Base-by-base conservation (phyloP, 139 green algal genomes). In the Chlamydomonas incerta region DNA sequence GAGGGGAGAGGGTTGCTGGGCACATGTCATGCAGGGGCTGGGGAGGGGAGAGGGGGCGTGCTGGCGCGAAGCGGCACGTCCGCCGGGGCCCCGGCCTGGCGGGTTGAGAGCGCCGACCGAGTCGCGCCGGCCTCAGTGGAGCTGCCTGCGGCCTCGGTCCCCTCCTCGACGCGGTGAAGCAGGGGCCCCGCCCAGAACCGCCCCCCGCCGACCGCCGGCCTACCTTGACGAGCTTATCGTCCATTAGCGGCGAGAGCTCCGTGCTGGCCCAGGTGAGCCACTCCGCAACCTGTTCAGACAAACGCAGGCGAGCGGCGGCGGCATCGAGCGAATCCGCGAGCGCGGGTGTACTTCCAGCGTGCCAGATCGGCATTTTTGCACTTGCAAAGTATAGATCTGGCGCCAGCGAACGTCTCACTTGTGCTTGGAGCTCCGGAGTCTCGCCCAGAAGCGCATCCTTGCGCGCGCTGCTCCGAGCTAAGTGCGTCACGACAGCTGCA, bases 161-260 rank as follows among this genome's bases (percentile, higher is more conserved):
- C n/a, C n/a, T n/a, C n/a, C n/a, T n/a, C n/a, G n/a, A n/a, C n/a
- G n/a, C n/a, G n/a, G n/a, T n/a, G n/a, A n/a, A n/a, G n/a, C n/a
- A n/a, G n/a, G n/a, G n/a, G n/a, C n/a, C n/a, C n/a, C n/a, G n/a
- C n/a, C n/a, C n/a, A n/a, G n/a, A n/a, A n/a, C n/a, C n/a, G n/a
- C n/a, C n/a, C n/a, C n/a, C n/a, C n/a, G n/a, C n/a, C n/a, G n/a
- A n/a, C 52, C 55, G 20, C 55, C 55, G 17, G 55, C 60, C 60
- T 31, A 89, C 87, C 87, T 89, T 87, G 10, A 73, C 41, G 21
- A 93, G 81, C 85, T 91, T 91, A 41, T 91, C 90, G 33, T 91
- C 87, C 62, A 87, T 85, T n/a, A 90, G 35, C 9, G 76, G 74
- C 1, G 34, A 72, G 5, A 93, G 85, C 76, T 93, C 90, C 10